These are phyloP conservation scores for Globisporangium nunn DNA, from an alignment of 352 stramenopile species.

Conservation along the genomic window DNA sequence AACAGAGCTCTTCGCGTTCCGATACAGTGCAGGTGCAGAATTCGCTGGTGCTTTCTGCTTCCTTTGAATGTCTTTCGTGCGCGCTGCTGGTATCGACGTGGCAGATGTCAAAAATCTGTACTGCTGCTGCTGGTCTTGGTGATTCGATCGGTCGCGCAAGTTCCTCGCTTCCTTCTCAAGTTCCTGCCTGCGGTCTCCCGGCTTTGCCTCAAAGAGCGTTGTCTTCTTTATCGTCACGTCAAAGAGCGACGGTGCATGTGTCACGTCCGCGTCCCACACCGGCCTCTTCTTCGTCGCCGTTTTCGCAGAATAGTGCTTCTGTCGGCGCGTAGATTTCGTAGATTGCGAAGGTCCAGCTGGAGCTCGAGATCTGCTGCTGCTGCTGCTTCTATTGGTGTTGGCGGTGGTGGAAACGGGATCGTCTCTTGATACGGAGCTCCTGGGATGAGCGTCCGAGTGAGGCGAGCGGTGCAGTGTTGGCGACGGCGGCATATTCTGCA, in stretches of 20 bases:
- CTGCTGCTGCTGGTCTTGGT: not conserved
- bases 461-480: conserved; percentile 27
- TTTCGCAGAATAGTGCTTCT: not conserved
- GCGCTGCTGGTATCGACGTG: conserved; percentile 10
- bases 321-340: not conserved
- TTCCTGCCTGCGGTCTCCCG: conserved; percentile 31
- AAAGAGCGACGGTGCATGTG: conserved; percentile 25
- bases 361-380: not conserved
- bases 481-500: conserved; percentile 33
- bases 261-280: conserved; percentile 40
- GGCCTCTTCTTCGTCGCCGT: conserved; percentile 15
- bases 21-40: not conserved
- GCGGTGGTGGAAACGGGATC: not conserved
- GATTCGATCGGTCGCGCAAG: conserved; percentile 1
- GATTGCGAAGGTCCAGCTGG: not conserved
- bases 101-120: not conserved
- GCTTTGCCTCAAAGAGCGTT: conserved; percentile 38
- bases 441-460: too few relatives aligned
- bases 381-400: not conserved
- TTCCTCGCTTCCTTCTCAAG: conserved; percentile 10
- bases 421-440: not conserved
- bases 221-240: conserved; percentile 47
- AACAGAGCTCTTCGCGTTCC: conserved; percentile 6
- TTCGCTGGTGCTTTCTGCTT: not conserved
- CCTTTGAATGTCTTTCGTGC: conserved; percentile 5